Conservation (phyloP, 257 asterid species). For the Handroanthus guayacan region DNA sequence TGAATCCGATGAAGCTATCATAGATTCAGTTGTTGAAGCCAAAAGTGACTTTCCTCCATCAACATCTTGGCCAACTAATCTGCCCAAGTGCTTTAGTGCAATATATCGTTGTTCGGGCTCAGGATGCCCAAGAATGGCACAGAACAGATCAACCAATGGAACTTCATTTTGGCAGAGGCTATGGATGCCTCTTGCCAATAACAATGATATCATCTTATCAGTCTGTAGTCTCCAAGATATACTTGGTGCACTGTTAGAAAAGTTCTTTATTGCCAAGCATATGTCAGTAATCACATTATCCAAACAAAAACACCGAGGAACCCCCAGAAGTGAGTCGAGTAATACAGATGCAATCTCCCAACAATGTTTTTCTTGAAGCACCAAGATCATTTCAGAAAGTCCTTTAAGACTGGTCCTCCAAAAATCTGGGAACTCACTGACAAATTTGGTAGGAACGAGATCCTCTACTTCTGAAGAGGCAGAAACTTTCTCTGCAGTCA, state of each 20-base stretch:
- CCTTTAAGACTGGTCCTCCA: slow-evolving; percentile 73
- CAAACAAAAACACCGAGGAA: slow-evolving; percentile 62
- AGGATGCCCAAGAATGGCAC: slow-evolving; percentile 77
- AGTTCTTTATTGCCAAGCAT: slow-evolving; percentile 64
- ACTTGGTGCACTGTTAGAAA: slow-evolving; percentile 77
- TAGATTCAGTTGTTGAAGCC: slow-evolving; percentile 45
- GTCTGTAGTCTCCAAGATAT: slow-evolving; percentile 78
- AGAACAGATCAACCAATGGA: slow-evolving; percentile 71
- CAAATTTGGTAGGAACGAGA: slow-evolving; percentile 39
- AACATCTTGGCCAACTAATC: slow-evolving; percentile 68
- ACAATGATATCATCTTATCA: slow-evolving; percentile 69
- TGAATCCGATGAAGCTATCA: slow-evolving; percentile 48
- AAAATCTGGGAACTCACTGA: slow-evolving; percentile 45
- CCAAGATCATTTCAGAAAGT: slow-evolving; percentile 62
- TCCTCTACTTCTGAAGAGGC: slow-evolving; percentile 46
- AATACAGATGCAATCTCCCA: slow-evolving; percentile 89
- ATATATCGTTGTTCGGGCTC: slow-evolving; percentile 96
- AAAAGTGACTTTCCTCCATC: slow-evolving; percentile 52
- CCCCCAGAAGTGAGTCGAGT: slow-evolving; percentile 71
- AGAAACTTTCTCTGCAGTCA: slow-evolving; percentile 46
- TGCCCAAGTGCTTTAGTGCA: slow-evolving; percentile 82
- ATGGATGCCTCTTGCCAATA: slow-evolving; percentile 67
- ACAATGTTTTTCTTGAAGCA: slow-evolving; percentile 70
- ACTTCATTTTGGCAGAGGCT: slow-evolving; percentile 57
- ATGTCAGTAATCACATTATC: slow-evolving; percentile 58